Evolutionary conservation across 2,329 filamentous ascomycete genomes (phyloP).

Genomic region (Davidsoniella australis): DNA sequence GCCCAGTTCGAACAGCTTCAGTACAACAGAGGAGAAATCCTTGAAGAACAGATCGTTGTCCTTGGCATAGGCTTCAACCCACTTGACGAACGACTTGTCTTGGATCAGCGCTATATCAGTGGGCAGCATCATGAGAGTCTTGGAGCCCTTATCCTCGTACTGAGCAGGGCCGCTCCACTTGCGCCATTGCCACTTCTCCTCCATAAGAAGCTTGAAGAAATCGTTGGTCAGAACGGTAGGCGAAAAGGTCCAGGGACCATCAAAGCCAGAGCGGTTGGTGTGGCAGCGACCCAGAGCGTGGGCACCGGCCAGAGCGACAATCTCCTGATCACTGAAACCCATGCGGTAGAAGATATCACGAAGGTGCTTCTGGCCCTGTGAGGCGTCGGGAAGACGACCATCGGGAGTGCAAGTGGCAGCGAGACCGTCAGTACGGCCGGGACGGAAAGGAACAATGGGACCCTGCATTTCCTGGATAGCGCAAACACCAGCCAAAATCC

Average conservation of each 20-base stretch:
- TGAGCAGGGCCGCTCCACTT: slow-evolving; percentile 85
- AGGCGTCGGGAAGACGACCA: slow-evolving; percentile 66
- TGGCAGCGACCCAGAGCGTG: slow-evolving; percentile 86
- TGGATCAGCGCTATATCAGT: slow-evolving; percentile 74
- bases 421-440: slow-evolving; percentile 69
- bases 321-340: slow-evolving; percentile 95
- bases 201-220: slow-evolving; percentile 72
- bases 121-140: slow-evolving; percentile 93
- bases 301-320: slow-evolving; percentile 73
- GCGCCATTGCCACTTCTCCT: slow-evolving; percentile 84
- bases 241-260: slow-evolving; percentile 83
- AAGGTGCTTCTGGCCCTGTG: slow-evolving; percentile 64
- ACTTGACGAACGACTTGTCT: slow-evolving; percentile 71
- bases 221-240: slow-evolving; percentile 89
- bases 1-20: slow-evolving; percentile 82
- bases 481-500: slow-evolving; percentile 74
- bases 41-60: slow-evolving; percentile 85
- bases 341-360: slow-evolving; percentile 89
- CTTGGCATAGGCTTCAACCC: slow-evolving; percentile 76
- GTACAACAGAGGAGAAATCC: slow-evolving; percentile 66
- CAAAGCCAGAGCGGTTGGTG: slow-evolving; percentile 70
- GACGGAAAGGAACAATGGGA: slow-evolving; percentile 71
- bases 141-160: slow-evolving; percentile 74
- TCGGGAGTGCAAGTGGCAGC: slow-evolving; percentile 78
- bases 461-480: slow-evolving; percentile 94